These are phyloP conservation scores for Podaxis sp. DNA, from an alignment of 768 basidiomycete species.

Conservation along the genomic window DNA sequence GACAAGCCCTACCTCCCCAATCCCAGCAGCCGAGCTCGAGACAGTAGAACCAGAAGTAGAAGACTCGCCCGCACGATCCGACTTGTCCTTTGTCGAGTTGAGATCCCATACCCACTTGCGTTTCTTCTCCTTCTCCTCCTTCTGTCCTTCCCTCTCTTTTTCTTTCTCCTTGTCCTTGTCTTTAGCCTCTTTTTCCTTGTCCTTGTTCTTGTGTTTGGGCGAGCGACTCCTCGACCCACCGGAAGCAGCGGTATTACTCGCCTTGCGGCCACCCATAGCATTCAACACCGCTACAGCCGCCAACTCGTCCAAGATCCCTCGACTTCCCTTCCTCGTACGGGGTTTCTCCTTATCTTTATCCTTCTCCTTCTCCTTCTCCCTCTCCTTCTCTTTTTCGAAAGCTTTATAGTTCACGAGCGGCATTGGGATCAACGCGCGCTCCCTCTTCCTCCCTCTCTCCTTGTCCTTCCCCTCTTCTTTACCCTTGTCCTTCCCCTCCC, in stretches of 20 bases:
- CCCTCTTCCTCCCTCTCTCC: constrained; percentile 10
- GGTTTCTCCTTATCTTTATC: constrained; percentile 6
- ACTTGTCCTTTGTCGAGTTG: constrained; percentile 2
- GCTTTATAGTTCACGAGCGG: not conserved
- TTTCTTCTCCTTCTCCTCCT: constrained; percentile 8
- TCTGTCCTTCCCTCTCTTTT: not conserved
- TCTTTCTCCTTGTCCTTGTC: not conserved
- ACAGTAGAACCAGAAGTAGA: not conserved
- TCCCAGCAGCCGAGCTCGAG: not conserved
- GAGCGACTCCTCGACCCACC: not conserved
- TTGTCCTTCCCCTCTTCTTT: not conserved
- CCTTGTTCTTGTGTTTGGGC: not conserved
- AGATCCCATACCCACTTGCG: constrained; percentile 10
- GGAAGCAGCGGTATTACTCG: not conserved
- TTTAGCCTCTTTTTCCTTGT: not conserved
- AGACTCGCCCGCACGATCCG: not conserved
- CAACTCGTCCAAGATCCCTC: constrained; percentile 14
- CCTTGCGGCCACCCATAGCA: not conserved
- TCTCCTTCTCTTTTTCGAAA: not conserved
- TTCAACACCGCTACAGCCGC: constrained; percentile 10
- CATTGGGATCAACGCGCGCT: constrained; percentile 3
- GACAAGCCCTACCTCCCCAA: not conserved
- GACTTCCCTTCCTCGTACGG: constrained; percentile 13
- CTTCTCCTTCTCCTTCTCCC: not conserved
- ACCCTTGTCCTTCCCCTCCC: not conserved